Percentiles rank a stretch among this genome's conserved stretches.
phyloP scores from a whole-genome alignment of 1,139 yeast genomes.

The Pneumocystis carinii region DNA sequence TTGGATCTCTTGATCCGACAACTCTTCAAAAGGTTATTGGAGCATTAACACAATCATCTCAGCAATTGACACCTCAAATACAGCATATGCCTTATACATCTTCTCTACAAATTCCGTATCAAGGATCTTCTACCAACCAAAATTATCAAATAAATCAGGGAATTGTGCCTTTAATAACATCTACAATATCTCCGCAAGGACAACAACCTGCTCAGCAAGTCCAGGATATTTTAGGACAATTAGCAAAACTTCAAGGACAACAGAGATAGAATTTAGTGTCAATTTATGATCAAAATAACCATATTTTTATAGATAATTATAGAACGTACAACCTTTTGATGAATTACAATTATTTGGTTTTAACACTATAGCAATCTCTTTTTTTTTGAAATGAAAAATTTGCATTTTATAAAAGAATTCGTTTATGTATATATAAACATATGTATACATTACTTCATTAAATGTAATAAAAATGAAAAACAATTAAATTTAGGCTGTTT shows the following conservation, averaged over 20 bases:
- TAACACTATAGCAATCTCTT: too few relatives aligned
- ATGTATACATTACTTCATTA: too few relatives aligned
- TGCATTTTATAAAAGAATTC: too few relatives aligned
- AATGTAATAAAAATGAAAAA: too few relatives aligned
- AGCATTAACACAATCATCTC: conserved; percentile 20
- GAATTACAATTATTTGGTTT: too few relatives aligned
- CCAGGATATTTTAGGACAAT: neutral
- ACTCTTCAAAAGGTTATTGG: conserved; percentile 21
- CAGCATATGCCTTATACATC: neutral
- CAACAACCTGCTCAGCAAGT: conserved; percentile 13
- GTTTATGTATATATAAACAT: too few relatives aligned
- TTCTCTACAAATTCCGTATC: conserved; percentile 1
- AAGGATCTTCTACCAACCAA: neutral
- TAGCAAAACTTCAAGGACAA: neutral
- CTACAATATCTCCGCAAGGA: conserved; percentile 6
- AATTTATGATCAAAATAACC: neutral
- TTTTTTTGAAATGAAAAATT: too few relatives aligned
- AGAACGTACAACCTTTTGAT: neutral
- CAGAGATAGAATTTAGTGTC: neutral
- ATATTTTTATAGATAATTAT: neutral
- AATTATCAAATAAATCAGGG: neutral
- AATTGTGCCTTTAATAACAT: neutral
- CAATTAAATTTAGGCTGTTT: too few relatives aligned
- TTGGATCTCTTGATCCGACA: conserved; percentile 22
- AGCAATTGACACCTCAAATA: neutral